These are phyloP conservation scores for Mrakia gelida DNA, from an alignment of 768 basidiomycete genomes.

Conservation along the genomic window DNA sequence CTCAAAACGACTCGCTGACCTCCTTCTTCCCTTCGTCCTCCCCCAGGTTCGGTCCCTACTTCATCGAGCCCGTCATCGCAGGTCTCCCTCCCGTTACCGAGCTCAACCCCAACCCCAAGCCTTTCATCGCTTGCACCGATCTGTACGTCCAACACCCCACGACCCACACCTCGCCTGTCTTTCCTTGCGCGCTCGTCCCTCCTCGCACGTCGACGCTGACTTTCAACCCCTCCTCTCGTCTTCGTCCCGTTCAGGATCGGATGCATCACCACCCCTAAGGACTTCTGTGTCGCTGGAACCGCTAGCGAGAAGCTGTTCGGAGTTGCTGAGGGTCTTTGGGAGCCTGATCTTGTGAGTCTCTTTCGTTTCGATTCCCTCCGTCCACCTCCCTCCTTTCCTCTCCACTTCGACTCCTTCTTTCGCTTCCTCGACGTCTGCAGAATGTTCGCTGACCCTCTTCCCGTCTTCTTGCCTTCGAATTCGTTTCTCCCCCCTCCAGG, in stretches of 20 bases:
- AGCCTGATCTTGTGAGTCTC: conserved; percentile 74
- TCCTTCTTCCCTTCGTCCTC: neutral
- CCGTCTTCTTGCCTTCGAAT: no score
- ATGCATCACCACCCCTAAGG: conserved; percentile 51
- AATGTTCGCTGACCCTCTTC: no score
- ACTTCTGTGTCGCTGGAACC: conserved; percentile 93
- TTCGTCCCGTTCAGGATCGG: conserved; percentile 39
- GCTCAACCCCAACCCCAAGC: conserved; percentile 61
- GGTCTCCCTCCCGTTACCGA: conserved; percentile 54
- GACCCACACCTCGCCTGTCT: neutral
- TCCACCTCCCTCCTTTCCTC: neutral
- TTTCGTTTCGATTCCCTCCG: neutral
- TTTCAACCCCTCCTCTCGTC: neutral
- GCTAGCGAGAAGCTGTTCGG: conserved; percentile 89
- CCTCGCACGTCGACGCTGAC: neutral
- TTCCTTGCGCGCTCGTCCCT: neutral
- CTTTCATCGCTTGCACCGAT: conserved; percentile 93
- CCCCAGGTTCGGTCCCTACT: conserved; percentile 79
- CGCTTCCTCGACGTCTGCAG: neutral
- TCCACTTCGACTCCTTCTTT: neutral
- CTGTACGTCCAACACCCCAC: conserved; percentile 17
- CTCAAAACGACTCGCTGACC: neutral
- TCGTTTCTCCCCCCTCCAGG: conserved; percentile 43
- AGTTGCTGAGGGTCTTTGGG: conserved; percentile 98
- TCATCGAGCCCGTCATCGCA: conserved; percentile 93